phyloP scores from a whole-genome alignment of 176 grass and related monocot species.

The Eragrostis curvula region DNA sequence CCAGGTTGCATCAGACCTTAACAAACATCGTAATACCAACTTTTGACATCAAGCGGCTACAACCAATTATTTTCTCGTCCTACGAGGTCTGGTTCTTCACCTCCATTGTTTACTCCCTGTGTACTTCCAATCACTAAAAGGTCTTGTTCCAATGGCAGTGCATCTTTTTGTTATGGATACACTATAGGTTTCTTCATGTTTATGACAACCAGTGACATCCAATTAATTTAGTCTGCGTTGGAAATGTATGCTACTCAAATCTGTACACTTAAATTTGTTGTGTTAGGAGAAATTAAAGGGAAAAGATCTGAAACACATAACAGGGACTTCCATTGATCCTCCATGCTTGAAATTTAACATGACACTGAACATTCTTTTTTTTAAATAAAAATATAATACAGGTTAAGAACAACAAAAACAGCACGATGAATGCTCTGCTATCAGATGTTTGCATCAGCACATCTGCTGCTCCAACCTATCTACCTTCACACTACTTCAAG shows the following conservation, averaged over 20 bases:
- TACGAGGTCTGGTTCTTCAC: conserved; percentile 53
- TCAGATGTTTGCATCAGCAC: conserved; percentile 92
- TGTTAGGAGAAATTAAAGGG: neutral
- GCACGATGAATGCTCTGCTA: conserved; percentile 64
- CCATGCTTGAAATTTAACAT: conserved; percentile 19
- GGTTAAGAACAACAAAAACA: conserved; percentile 49
- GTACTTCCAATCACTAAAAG: neutral
- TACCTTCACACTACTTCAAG: conserved; percentile 78
- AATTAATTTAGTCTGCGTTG: neutral
- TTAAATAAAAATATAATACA: too few species aligned
- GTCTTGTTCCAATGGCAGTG: neutral
- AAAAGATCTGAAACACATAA: neutral
- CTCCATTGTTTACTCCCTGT: too few species aligned
- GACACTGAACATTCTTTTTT: neutral
- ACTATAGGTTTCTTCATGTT: conserved; percentile 5
- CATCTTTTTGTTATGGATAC: neutral
- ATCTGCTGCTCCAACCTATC: conserved; percentile 83
- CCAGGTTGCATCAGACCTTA: conserved; percentile 71
- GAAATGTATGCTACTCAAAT: conserved; percentile 26
- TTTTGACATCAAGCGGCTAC: conserved; percentile 87
- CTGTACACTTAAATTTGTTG: conserved; percentile 1
- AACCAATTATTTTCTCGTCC: conserved; percentile 81
- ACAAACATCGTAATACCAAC: conserved; percentile 83
- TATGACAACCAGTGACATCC: neutral
- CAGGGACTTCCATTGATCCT: neutral